Evolutionary conservation across 306 rosid genomes (phyloP), one percentile per base, ranked within the genome.

Genomic region (Trifolium pratense): DNA sequence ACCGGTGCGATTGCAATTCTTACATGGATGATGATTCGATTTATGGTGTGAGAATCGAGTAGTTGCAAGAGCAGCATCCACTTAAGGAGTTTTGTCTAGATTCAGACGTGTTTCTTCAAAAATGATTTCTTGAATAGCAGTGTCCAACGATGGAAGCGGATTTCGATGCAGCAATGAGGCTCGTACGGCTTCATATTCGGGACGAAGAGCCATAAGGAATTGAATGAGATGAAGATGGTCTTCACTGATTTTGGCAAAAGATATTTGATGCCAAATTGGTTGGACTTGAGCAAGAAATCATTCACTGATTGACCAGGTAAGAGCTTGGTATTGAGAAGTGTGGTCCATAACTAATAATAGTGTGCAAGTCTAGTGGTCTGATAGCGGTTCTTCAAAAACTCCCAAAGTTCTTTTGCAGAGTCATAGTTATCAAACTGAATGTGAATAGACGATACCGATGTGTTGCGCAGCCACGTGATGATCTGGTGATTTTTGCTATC

Each of bases 341-440:
- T 43, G 16, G 49, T 43, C 49, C 46, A 68, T 21, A 68, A 49
- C 7, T 68, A 31, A 18, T 68, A 68, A 9, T 26, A 68, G 17
- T 68, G 73, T 26, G 73, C 61, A 25, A 58, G 18, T 25, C 39
- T 39, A 58, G 39, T 56, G n/a, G 34, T 56, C 8, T 56, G 34
- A 23, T 56, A 56, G 29, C 34, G 36, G 5, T 26, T 56, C 9
- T 25, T 10, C 62, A 56, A 56, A 13, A 53, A 53, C 20, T 53
- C 60, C 60, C 31, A 53, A 23, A 53, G 7, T 53, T 21, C 60
- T 53, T 53, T 56, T 21, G 16, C 16, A 21, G 34, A 56, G 23
- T 56, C 62, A 39, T 39, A 43, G 16, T 43, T 43, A 12, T 13
- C 1, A 13, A 43, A 43, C 6, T 43, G 49, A 43, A 43, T 43